Evolutionary conservation across 2,329 filamentous ascomycete genomes (phyloP).

Genomic region (Aspergillus carbonarius): DNA sequence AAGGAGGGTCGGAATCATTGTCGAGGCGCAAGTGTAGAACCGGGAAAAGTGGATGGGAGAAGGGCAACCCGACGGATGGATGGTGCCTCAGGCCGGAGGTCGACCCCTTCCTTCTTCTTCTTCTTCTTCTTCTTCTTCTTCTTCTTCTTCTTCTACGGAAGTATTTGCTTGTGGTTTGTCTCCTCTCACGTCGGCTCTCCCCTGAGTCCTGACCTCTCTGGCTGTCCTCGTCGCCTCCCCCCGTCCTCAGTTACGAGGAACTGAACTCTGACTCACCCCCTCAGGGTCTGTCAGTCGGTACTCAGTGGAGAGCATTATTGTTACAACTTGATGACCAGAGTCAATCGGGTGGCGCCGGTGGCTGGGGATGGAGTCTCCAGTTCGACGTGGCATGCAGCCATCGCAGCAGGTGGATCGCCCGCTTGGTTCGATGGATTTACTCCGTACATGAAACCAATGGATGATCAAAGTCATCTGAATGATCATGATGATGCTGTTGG

Average conservation of each 20-base stretch:
- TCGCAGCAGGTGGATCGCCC: conserved; percentile 22
- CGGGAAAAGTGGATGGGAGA: neutral
- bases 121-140: too few species aligned
- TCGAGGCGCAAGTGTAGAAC: neutral
- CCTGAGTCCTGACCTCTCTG: too few species aligned
- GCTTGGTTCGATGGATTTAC: conserved; percentile 9
- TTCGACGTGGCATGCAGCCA: conserved; percentile 27
- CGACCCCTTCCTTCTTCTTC: too few species aligned
- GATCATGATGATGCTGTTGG: neutral
- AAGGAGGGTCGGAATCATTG: neutral
- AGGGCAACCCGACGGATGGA: neutral
- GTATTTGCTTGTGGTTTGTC: too few species aligned
- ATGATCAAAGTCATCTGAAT: neutral
- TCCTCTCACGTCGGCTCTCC: too few species aligned
- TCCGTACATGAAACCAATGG: neutral
- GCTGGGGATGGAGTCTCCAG: conserved; percentile 13
- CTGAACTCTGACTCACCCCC: neutral
- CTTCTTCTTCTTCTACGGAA: too few species aligned
- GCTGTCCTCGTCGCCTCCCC: too few species aligned
- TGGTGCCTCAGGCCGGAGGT: too few species aligned
- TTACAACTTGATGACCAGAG: neutral
- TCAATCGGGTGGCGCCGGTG: conserved; percentile 15
- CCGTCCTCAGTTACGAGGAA: too few species aligned
- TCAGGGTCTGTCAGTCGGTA: too few species aligned
- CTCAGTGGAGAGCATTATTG: neutral